Percentiles rank a stretch among this genome's conserved stretches.
phyloP scores from a whole-genome alignment of 441 rosid species.

The Theobroma grandiflorum region DNA sequence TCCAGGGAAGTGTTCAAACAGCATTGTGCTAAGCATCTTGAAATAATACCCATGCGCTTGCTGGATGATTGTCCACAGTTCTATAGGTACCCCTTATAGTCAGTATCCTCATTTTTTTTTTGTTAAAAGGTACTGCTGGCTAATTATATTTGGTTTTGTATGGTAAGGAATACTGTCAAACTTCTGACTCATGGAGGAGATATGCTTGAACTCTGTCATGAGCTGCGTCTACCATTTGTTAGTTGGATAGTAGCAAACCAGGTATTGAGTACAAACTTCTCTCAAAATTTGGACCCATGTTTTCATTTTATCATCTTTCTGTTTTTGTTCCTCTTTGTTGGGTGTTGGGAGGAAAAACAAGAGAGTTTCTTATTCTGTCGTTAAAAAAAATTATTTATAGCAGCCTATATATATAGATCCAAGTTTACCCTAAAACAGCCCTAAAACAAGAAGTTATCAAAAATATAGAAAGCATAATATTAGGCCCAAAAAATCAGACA shows the following conservation, averaged over 20 bases:
- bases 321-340: background rate
- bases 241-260: conserved; percentile 74
- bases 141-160: conserved; percentile 42
- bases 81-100: conserved; percentile 53
- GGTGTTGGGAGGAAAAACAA: no score
- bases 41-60: conserved; percentile 76
- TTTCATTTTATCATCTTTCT: conserved; percentile 1
- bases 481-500: no score
- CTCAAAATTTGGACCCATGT: conserved; percentile 11
- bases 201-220: conserved; percentile 91
- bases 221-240: conserved; percentile 87
- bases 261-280: conserved; percentile 49
- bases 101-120: background rate
- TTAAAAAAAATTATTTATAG: no score
- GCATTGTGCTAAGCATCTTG: conserved; percentile 92
- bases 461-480: no score
- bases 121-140: conserved; percentile 27
- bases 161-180: conserved; percentile 84
- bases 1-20: conserved; percentile 82
- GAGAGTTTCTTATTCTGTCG: no score
- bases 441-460: no score
- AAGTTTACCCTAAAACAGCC: no score
- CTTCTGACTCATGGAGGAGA: conserved; percentile 94
- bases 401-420: no score
- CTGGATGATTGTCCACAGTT: conserved; percentile 70